Base-by-base conservation (phyloP, 352 stramenopile genomes). In the Pilasporangium apinafurcum region DNA sequence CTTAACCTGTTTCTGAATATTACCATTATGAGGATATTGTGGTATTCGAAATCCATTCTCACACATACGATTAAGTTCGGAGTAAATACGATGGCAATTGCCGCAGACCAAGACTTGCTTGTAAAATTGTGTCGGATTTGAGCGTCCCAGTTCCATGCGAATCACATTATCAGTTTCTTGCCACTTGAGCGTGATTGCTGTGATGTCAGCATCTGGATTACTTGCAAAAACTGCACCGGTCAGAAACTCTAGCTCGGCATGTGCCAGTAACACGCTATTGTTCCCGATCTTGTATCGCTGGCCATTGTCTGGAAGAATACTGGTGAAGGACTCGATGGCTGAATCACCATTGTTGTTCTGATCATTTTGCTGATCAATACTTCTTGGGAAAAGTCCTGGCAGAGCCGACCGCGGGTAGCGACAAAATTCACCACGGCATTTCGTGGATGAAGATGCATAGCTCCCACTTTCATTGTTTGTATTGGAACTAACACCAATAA, bases 71-170 rank as follows among this genome's bases (percentile, higher is more conserved):
- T 79, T 69, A 32, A 90, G 53, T 29, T 81, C 59, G 1, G 60
- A 65, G 39, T 90, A 92, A 20, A 90, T 58, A 27, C 57, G 63
- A 50, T 86, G 70, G 46, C 80, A 92, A 41, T 92, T 90, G 14
- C 53, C 28, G 24, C 80, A 92, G 8, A 92, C 75, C 0, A 45
- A 30, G 8, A 86, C 75, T 56, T 87, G 80, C 46, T 87, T 89
- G 60, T 92, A 90, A 37, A 84, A 92, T 20, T 74, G 65, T 12
- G 53, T 66, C 18, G 80, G 77, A 12, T 92, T 86, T 1, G 57
- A 48, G 0, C 76, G 66, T 0, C 77, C 80, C 5, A 92, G 46
- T 37, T 89, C 69, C 44, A 67, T 72, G 8, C 76, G 71, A 13
- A 83, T 56, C 6, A 80, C 50, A 17, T 70, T 82, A 31, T 88